Evolutionary conservation across 768 basidiomycete genomes (phyloP).

Genomic region (Lactarius evosmus): DNA sequence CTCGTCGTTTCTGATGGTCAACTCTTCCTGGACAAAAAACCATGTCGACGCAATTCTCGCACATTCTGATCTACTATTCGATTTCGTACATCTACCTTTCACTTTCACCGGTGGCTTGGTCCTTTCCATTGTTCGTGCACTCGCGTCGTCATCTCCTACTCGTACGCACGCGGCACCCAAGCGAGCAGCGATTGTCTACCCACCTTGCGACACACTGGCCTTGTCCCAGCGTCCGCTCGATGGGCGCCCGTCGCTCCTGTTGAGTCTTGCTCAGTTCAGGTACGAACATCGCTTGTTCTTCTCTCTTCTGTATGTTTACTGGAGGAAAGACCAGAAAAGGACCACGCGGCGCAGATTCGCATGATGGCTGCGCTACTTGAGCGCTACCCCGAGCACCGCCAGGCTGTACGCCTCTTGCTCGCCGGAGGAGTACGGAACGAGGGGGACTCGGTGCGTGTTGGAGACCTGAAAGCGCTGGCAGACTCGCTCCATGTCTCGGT

Average conservation of each 20-base stretch:
- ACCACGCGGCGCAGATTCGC: constrained; percentile 75
- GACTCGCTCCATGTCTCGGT: constrained; percentile 64
- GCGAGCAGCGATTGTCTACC: constrained; percentile 65
- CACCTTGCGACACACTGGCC: constrained; percentile 84
- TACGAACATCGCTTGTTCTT: constrained; percentile 36
- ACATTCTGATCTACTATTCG: constrained; percentile 50
- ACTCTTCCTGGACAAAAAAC: constrained; percentile 90
- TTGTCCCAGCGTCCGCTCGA: constrained; percentile 56
- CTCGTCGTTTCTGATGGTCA: constrained; percentile 84
- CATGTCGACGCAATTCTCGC: constrained; percentile 76
- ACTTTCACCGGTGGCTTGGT: neutral
- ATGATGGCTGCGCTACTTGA: constrained; percentile 62
- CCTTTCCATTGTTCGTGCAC: neutral
- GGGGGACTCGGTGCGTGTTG: constrained; percentile 68
- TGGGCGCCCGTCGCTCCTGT: constrained; percentile 57
- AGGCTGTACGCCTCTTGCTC: constrained; percentile 53
- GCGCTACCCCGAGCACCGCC: constrained; percentile 55
- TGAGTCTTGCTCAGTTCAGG: constrained; percentile 95
- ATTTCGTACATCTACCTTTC: constrained; percentile 39
- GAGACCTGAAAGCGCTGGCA: constrained; percentile 55
- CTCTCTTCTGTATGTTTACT: neutral
- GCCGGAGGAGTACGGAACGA: constrained; percentile 84
- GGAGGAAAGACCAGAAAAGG: constrained; percentile 82
- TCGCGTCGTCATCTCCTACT: constrained; percentile 2
- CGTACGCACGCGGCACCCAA: constrained; percentile 22